A percentile compares a stretch with the other conserved stretches of the same genome.
Evolutionary conservation across 306 rosid species (phyloP).

Genomic region (Gastrolobium villosum): DNA sequence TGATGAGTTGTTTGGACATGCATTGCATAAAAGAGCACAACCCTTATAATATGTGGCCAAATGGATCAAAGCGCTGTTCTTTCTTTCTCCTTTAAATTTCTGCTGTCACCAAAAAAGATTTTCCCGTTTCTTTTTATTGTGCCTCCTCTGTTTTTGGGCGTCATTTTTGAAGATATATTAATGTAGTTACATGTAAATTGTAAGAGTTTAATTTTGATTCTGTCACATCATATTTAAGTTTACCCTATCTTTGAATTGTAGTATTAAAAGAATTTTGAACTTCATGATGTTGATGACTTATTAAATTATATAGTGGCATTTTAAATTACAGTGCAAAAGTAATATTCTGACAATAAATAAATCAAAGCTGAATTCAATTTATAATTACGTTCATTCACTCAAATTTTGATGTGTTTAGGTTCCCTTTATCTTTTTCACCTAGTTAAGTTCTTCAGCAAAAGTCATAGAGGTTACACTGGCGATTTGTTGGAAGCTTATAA

Average conservation of each 20-base stretch:
- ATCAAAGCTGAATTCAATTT: slow-evolving; percentile 17
- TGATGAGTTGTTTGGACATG: slow-evolving; percentile 25
- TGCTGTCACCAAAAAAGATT: not conserved
- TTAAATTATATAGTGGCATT: not conserved
- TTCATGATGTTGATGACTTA: not conserved
- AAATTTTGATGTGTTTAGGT: not conserved
- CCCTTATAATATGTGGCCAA: slow-evolving; percentile 20
- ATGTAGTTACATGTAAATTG: slow-evolving; percentile 44
- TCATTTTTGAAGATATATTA: slow-evolving; percentile 21
- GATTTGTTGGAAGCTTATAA: not conserved
- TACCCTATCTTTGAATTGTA: not conserved
- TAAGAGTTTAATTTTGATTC: slow-evolving; percentile 22
- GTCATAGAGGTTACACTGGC: not conserved
- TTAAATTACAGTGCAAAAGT: not conserved
- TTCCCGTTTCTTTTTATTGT: not conserved
- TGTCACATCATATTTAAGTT: not conserved
- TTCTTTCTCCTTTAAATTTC: not conserved
- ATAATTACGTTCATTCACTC: slow-evolving; percentile 5
- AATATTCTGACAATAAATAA: not conserved
- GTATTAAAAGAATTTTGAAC: not conserved
- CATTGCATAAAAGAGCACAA: slow-evolving; percentile 23
- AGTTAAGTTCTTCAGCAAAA: not conserved
- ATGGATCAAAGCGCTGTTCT: slow-evolving; percentile 3
- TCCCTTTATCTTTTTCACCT: not conserved
- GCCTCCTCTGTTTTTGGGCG: not conserved